Percentiles rank a stretch among this genome's conserved stretches.
phyloP scores from a whole-genome alignment of 371 early-diverging fungal species.

The Mucor saturninus region DNA sequence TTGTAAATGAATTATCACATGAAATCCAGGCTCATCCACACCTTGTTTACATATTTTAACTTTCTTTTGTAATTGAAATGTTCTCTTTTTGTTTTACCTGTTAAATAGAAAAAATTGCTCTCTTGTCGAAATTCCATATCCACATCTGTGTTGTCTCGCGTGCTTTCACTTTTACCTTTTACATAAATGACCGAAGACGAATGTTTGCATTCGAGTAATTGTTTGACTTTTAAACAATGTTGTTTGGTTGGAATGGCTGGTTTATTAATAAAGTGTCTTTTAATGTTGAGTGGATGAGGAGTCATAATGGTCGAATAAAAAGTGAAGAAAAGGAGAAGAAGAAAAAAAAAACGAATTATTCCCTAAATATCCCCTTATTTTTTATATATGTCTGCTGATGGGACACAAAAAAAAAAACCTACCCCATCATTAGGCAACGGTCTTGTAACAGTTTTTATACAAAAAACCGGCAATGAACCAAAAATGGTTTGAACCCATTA shows the following conservation, averaged over 20 bases:
- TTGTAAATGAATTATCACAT: conserved; percentile 46
- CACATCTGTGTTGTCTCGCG: conserved; percentile 53
- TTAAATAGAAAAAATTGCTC: conserved; percentile 58
- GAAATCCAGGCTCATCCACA: conserved; percentile 54
- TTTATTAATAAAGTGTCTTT: conserved; percentile 6
- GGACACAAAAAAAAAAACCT: background rate
- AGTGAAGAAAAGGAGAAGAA: conserved; percentile 15
- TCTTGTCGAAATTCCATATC: conserved; percentile 59
- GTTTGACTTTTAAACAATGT: conserved; percentile 35
- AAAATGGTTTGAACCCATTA: background rate
- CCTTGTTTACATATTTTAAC: conserved; percentile 13
- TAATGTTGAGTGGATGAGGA: conserved; percentile 28
- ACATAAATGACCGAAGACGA: conserved; percentile 26
- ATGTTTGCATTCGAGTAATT: conserved; percentile 18
- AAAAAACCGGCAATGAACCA: background rate
- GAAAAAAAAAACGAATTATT: conserved; percentile 12
- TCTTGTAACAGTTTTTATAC: background rate
- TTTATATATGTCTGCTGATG: conserved; percentile 16
- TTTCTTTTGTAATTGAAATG: background rate
- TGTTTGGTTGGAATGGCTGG: conserved; percentile 30
- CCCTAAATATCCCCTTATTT: too few relatives aligned
- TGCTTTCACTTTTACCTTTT: conserved; percentile 33
- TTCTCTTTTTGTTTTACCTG: conserved; percentile 34
- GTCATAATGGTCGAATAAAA: conserved; percentile 25
- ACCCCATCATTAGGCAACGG: background rate